Evolutionary conservation across 1,284 basidiomycete species (phyloP).

Genomic region (Phylloporus sp.): DNA sequence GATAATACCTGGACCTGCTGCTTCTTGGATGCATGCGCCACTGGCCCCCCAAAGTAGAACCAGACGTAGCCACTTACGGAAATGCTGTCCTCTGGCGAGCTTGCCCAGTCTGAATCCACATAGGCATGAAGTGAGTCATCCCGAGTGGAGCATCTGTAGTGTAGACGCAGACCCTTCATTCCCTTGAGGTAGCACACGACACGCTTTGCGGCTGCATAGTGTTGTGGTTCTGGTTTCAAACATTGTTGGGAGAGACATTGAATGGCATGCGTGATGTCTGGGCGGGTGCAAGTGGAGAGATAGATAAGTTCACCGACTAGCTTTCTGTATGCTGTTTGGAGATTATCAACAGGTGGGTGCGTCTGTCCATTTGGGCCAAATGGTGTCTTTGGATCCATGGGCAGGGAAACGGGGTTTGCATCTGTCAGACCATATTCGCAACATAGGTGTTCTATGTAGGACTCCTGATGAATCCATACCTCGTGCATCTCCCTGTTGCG

Average conservation of each 20-base stretch:
- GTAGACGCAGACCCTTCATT: background rate
- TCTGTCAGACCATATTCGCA: background rate
- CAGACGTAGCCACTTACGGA: too few species aligned
- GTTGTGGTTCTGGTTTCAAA: background rate
- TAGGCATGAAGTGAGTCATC: too few species aligned
- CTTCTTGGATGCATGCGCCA: too few species aligned
- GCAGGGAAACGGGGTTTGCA: slow-evolving; percentile 3
- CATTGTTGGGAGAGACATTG: background rate
- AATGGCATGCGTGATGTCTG: background rate
- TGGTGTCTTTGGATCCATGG: slow-evolving; percentile 5
- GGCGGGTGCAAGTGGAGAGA: background rate
- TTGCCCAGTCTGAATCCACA: too few species aligned
- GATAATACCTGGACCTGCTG: too few species aligned
- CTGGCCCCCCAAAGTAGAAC: too few species aligned
- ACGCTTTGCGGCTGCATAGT: background rate
- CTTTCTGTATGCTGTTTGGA: background rate
- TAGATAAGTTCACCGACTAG: slow-evolving; percentile 11
- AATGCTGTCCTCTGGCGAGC: too few species aligned
- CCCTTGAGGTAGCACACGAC: background rate
- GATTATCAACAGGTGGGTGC: background rate
- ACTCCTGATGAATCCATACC: slow-evolving; percentile 15
- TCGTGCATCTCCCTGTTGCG: rapidly evolving
- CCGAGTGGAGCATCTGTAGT: background rate
- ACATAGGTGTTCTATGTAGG: slow-evolving; percentile 7
- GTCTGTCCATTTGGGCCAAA: background rate